Evolutionary conservation across 371 early-diverging fungal species (phyloP), one percentile per base, ranked within the genome.

Genomic region (Mycotypha africana): DNA sequence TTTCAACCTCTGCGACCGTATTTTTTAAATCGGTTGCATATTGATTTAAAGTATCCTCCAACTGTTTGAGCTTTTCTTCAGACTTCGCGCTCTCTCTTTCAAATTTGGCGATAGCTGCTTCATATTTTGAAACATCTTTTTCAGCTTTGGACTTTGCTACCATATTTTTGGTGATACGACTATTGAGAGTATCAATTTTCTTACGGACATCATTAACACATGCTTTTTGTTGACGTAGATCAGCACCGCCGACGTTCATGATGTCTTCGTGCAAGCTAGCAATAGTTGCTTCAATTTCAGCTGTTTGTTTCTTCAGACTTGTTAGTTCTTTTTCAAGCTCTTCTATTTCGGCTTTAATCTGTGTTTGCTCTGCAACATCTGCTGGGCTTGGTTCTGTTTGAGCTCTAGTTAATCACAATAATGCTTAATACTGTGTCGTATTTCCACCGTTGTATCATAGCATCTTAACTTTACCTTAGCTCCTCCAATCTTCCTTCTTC

Each of bases 191-290:
- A 24, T 82, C 85, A 35, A 96, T 89, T 36, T 86, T 79, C 20
- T 89, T 88, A n/a, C 74, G 68, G 23, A 94, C 61, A 23, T 83
- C 79, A 43, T 93, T 92, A 15, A 93, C 92, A 19, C 82, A 88
- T 21, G 84, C 78, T 48, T 88, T 91, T 65, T 98, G 96, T 6
- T 79, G 61, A 32, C 95, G 78, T 23, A 96, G 63, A 52, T 84
- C 78, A 53, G 86, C 86, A 45, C 95, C 96, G 42, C 97, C 96
- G 10, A 83, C 91, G 43, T 93, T 81, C 67, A 95, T 72, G 46
- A 96, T 94, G 49, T 90, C 77, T 28, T 90, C 83, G 44, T 95
- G 94, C 16, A 96, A 68, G 12, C 71, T 68, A 32, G 78, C 70
- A 45, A 91, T 88, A 12, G 73, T 83, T 3, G 62, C 74, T 40